phyloP scores from a whole-genome alignment of 331 rosid species.

The Malus hybrid region DNA sequence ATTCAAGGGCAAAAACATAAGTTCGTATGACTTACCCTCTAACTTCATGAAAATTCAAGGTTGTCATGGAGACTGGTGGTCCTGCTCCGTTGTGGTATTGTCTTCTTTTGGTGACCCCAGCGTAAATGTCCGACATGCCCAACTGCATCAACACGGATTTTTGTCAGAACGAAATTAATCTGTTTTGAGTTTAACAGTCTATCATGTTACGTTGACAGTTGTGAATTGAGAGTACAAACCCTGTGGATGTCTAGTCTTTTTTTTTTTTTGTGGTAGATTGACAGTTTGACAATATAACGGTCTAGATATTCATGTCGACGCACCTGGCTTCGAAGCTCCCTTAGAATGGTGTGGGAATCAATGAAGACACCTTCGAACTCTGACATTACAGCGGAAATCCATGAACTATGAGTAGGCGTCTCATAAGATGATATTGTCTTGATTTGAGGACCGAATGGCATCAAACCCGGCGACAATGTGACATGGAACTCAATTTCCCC shows the following conservation, averaged over 20 bases:
- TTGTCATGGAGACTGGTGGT: constrained; percentile 25
- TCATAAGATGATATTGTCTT: constrained; percentile 28
- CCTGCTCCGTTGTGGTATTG: constrained; percentile 24
- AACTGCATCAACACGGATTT: constrained; percentile 23
- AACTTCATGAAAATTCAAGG: constrained; percentile 44
- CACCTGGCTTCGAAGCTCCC: constrained; percentile 39
- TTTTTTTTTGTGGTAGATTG: background rate
- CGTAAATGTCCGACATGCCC: constrained; percentile 41
- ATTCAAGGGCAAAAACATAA: background rate
- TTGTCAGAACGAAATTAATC: background rate
- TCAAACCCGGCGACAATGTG: constrained; percentile 47
- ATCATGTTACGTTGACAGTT: background rate
- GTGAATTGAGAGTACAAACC: too few species aligned
- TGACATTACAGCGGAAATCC: constrained; percentile 39
- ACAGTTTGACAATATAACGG: background rate
- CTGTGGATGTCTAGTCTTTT: too few species aligned
- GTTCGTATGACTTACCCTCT: constrained; percentile 24
- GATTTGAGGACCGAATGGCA: constrained; percentile 38
- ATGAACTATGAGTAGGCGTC: constrained; percentile 14
- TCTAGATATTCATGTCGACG: background rate
- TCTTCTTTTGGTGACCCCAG: constrained; percentile 49
- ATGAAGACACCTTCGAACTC: constrained; percentile 42
- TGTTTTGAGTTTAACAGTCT: background rate
- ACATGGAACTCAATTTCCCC: constrained; percentile 49
- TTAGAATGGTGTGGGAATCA: constrained; percentile 35